A percentile compares a stretch with the other conserved stretches of the same genome.
Conservation (phyloP, 192 early-diverging fungal species). For the Coemansia sp. region DNA sequence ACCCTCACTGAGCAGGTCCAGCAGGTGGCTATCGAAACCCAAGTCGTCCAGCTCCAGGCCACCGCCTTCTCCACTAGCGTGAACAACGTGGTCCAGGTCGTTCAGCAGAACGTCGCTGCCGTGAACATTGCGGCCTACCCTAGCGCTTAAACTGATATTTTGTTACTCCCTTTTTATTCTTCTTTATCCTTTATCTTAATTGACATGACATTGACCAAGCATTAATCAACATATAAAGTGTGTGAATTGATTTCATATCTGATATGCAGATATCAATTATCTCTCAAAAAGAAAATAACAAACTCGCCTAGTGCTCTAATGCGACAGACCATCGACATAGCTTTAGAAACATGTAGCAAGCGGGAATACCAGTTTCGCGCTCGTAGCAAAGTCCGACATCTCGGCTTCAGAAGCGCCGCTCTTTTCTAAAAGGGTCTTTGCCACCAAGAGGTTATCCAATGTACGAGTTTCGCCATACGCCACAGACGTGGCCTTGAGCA, state of each 20-base stretch:
- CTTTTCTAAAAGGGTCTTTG: slow-evolving; percentile 23
- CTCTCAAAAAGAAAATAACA: not conserved
- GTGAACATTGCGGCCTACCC: not conserved
- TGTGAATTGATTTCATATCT: not conserved
- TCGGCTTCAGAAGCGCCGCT: slow-evolving; percentile 19
- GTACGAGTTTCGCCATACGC: slow-evolving; percentile 27
- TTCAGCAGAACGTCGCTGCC: slow-evolving; percentile 46
- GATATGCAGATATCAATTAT: not conserved
- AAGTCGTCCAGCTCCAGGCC: slow-evolving; percentile 44
- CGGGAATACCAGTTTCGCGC: slow-evolving; percentile 32
- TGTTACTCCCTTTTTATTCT: not conserved
- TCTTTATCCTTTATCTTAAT: not conserved
- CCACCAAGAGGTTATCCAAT: slow-evolving; percentile 22
- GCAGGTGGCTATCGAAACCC: slow-evolving; percentile 36
- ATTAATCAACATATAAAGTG: not conserved
- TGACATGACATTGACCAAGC: slow-evolving; percentile 1
- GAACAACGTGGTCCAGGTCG: slow-evolving; percentile 49
- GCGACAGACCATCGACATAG: not conserved
- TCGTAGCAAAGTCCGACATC: slow-evolving; percentile 12
- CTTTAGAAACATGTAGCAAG: slow-evolving; percentile 45
- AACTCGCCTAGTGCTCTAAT: not conserved
- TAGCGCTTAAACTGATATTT: not conserved
- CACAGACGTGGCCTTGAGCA: slow-evolving; percentile 16
- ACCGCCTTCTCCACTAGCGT: slow-evolving; percentile 40
- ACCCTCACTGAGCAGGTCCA: slow-evolving; percentile 49